Base-by-base conservation (phyloP, 129 eudicot genomes). In the Dittrichia graveolens region DNA sequence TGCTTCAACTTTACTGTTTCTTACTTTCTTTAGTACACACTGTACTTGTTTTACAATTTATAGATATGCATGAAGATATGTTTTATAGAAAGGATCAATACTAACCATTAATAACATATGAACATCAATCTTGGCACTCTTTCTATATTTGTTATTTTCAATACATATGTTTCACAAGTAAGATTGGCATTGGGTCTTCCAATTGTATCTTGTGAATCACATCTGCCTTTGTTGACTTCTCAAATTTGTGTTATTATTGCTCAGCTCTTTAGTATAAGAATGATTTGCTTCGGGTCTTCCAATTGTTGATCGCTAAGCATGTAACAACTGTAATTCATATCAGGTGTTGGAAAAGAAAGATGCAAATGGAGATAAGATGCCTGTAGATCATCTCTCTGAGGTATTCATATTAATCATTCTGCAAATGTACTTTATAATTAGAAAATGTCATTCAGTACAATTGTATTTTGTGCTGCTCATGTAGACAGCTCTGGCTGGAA, bases 271-370 rank as follows among this genome's bases (percentile, higher is more conserved):
- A 24, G 31, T 24, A 24, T 24, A 24, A 24, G 31, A 24, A 24
- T 24, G 31, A 24, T 24, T 24, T 24, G 31, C 31, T 24, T 24
- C 31, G 31, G 31, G 31, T 49, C 55, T 49, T 49, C 59, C 16
- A 37, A 40, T 58, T 9, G 40, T 16, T 73, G 10, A 50, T 49
- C 52, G 11, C 54, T 62, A 74, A 48, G n/a, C 50, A 2, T 72
- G 19, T 61, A 61, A 35, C 41, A n/a, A 24, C 50, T 45, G 59
- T 67, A 15, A 15, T 55, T 34, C 35, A 6, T 78, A 37, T 75
- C 83, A 90, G 96, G 88, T 90, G 49, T 76, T 90, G 85, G 93
- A 90, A 68, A 86, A 75, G 60, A 82, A 83, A 74, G 86, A 83
- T 38, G 68, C 74, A 6, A 72, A 73, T 39, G 83, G 81, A 24